Conservation (phyloP, 352 stramenopile genomes). For the Phytophthora tubulina region DNA sequence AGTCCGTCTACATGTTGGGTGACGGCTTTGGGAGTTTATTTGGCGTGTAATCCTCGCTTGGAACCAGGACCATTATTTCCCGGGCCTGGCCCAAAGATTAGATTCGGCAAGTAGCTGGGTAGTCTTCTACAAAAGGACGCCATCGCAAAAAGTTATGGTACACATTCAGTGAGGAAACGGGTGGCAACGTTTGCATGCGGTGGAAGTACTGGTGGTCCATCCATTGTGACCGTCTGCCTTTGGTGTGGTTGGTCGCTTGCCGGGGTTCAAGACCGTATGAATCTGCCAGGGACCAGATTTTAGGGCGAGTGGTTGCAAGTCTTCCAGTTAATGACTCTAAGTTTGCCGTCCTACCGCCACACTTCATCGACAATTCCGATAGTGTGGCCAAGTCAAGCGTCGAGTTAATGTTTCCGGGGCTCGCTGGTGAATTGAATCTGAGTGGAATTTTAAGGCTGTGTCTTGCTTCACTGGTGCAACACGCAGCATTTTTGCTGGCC, state of each 20-base stretch:
- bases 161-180: background rate
- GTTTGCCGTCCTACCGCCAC: background rate
- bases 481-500: background rate
- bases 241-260: background rate
- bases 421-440: background rate
- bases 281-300: background rate
- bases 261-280: background rate
- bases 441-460: conserved; percentile 1
- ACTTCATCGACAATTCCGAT: background rate
- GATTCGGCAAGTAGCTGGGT: no score
- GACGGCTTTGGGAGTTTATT: no score
- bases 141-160: background rate
- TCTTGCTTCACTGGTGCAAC: conserved; percentile 7
- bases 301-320: conserved; percentile 9
- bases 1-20: no score
- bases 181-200: background rate
- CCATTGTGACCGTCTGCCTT: conserved; percentile 11
- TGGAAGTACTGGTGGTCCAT: background rate
- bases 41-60: no score
- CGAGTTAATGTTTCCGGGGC: background rate
- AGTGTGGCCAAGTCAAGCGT: background rate
- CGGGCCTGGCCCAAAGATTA: no score
- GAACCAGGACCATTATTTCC: no score
- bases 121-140: no score
- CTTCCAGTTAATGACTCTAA: conserved; percentile 9